Evolutionary conservation across 2,329 filamentous ascomycete species (phyloP).

Genomic region (Aspergillus sclerotialis): DNA sequence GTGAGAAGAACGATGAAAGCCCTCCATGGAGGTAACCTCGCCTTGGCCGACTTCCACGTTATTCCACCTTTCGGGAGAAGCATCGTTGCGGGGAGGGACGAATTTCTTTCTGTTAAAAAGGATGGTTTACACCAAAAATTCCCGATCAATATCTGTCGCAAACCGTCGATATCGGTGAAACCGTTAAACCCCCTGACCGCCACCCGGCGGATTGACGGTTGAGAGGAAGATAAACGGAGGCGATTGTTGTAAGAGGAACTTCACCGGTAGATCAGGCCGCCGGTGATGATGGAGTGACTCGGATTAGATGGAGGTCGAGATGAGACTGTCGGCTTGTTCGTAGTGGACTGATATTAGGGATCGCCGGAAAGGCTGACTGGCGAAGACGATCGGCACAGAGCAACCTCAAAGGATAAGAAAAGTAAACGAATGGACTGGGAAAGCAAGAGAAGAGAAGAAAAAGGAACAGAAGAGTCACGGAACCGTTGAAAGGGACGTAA

Average conservation of each 20-base stretch:
- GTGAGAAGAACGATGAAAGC: conserved; percentile 65
- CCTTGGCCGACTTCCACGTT: conserved; percentile 85
- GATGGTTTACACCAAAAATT: too few relatives aligned
- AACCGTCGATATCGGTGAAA: neutral
- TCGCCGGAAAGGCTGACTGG: neutral
- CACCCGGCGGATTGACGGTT: neutral
- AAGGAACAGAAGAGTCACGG: conserved; percentile 1
- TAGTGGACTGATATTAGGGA: neutral
- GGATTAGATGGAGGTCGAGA: neutral
- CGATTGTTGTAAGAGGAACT: neutral
- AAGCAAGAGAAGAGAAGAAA: conserved; percentile 3
- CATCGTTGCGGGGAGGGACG: conserved; percentile 48
- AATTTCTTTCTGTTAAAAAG: neutral
- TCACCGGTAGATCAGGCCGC: neutral
- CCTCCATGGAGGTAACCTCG: conserved; percentile 69
- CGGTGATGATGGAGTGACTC: neutral
- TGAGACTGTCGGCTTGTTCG: neutral
- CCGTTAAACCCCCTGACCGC: neutral
- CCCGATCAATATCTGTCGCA: too few relatives aligned
- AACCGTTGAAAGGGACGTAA: conserved; percentile 2
- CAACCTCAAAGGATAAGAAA: conserved; percentile 4
- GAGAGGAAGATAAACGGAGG: neutral
- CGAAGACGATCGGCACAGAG: conserved; percentile 1
- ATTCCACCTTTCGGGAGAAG: conserved; percentile 84
- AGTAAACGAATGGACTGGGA: conserved; percentile 3